Percentiles rank a stretch among this genome's conserved stretches.
Conservation (phyloP, 2,329 filamentous ascomycete genomes). For the Apiospora rasikravindrae region DNA sequence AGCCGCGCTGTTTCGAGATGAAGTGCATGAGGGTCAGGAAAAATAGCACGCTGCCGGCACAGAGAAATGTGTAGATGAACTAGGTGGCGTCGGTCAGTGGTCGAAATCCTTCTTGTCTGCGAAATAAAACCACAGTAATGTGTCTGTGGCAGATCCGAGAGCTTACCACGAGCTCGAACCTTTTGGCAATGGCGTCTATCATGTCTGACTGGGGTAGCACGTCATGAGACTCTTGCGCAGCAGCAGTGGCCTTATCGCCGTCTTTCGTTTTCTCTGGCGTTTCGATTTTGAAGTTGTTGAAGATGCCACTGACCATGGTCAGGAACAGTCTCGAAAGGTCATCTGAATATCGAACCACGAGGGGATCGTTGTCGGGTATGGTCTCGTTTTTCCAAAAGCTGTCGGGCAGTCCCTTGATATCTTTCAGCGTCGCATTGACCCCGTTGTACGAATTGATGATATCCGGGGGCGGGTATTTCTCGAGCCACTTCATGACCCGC, state of each 20-base stretch:
- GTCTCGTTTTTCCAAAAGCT: constrained; percentile 28
- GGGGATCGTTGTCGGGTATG: constrained; percentile 19
- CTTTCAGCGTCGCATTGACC: constrained; percentile 26
- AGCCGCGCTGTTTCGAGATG: constrained; percentile 36
- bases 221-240: background rate
- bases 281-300: constrained; percentile 32
- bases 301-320: constrained; percentile 34
- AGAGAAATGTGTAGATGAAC: constrained; percentile 37
- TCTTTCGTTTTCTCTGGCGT: constrained; percentile 20
- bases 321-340: constrained; percentile 29
- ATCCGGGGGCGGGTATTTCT: constrained; percentile 36
- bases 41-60: constrained; percentile 35
- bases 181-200: constrained; percentile 23
- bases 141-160: background rate
- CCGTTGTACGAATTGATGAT: constrained; percentile 27
- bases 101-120: background rate
- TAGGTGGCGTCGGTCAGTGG: constrained; percentile 17
- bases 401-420: constrained; percentile 29
- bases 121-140: too few species aligned
- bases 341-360: constrained; percentile 15
- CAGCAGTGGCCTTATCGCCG: background rate
- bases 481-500: constrained; percentile 32
- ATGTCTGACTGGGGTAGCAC: constrained; percentile 28
- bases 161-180: constrained; percentile 35
- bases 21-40: constrained; percentile 38